These are phyloP conservation scores for Leptodermis oblonga DNA, from an alignment of 257 asterid species.

Conservation along the genomic window DNA sequence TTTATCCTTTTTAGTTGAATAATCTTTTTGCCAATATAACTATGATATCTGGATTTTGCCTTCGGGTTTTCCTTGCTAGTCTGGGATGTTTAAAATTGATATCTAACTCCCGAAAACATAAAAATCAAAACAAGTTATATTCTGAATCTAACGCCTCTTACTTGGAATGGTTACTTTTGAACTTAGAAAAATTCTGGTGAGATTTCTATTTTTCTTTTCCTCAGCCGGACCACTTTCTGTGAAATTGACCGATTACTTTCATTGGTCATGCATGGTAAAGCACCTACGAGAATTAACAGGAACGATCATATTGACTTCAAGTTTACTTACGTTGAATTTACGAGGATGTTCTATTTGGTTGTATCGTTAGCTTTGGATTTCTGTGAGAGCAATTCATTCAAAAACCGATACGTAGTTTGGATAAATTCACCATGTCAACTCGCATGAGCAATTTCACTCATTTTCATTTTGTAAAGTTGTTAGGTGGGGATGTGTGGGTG, in stretches of 20 bases:
- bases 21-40: neutral
- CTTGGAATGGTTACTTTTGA: neutral
- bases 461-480: neutral
- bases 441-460: neutral
- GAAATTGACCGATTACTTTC: neutral
- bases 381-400: neutral
- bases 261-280: neutral
- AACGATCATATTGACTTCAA: neutral
- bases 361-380: neutral
- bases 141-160: neutral
- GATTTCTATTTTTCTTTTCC: neutral
- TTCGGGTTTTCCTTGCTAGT: neutral
- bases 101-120: neutral
- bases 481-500: neutral
- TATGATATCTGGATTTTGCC: neutral
- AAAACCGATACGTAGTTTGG: neutral
- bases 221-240: too few relatives aligned
- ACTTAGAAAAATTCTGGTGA: neutral
- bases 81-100: neutral
- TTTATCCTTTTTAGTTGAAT: neutral
- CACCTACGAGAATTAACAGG: neutral
- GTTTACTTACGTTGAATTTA: neutral
- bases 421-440: neutral
- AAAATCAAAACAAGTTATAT: neutral
- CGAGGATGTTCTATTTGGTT: neutral